Conservation (phyloP, 305 asterid species). For the Fraxinus dipetala region DNA sequence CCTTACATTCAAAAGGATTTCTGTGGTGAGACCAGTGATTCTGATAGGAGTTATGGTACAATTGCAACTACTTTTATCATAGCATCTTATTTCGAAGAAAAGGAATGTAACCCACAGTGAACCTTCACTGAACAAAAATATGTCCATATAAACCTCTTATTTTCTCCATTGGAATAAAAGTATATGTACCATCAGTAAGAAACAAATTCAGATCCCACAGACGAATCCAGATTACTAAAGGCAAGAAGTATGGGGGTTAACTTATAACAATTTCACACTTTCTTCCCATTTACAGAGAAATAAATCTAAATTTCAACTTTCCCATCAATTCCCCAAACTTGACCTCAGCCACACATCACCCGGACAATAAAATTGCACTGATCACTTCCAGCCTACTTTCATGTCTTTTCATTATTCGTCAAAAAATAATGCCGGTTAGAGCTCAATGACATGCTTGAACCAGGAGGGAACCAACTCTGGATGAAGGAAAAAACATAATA, state of each 20-base stretch:
- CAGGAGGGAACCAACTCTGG: neutral
- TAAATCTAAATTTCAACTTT: neutral
- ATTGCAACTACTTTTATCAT: neutral
- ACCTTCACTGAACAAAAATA: neutral
- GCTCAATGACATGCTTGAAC: neutral
- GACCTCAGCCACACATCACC: neutral
- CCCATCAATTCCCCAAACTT: constrained; percentile 1
- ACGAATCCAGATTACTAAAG: neutral
- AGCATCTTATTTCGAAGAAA: neutral
- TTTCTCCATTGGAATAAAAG: neutral
- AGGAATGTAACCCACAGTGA: neutral
- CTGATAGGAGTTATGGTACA: neutral
- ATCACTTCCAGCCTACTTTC: neutral
- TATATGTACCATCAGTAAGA: neutral
- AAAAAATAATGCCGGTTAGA: neutral
- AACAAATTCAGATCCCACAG: neutral
- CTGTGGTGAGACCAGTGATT: neutral
- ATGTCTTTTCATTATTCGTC: neutral
- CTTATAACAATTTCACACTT: neutral
- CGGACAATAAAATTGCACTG: neutral
- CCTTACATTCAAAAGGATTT: neutral
- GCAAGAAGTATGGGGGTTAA: neutral
- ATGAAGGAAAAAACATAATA: neutral
- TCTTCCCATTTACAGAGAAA: neutral
- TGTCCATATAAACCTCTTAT: neutral